Conservation (phyloP, 1,284 basidiomycete genomes). For the Heterobasidion irregulare region DNA sequence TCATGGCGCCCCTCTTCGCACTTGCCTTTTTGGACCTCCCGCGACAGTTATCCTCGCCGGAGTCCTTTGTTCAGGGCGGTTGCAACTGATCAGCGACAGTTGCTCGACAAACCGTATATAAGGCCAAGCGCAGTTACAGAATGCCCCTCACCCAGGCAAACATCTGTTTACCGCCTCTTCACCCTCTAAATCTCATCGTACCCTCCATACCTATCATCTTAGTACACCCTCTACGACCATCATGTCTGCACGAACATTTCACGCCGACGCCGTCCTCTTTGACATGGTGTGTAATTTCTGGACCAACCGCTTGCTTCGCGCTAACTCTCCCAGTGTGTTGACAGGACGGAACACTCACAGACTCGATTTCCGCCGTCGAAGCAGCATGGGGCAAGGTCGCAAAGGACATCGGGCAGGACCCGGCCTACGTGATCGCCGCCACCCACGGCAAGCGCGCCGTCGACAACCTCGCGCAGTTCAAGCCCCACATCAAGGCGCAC, state of each 20-base stretch:
- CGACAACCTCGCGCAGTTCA: conserved; percentile 37
- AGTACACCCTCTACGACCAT: too few relatives aligned
- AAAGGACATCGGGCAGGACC: conserved; percentile 59
- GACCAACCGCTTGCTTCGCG: not conserved
- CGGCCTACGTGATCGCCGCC: conserved; percentile 55
- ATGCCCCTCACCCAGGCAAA: not conserved
- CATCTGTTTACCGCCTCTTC: too few relatives aligned
- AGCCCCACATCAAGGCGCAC: conserved; percentile 35
- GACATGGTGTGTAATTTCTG: conserved; percentile 47
- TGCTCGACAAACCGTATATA: not conserved
- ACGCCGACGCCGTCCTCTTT: conserved; percentile 59
- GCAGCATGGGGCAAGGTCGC: conserved; percentile 76
- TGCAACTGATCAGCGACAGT: not conserved
- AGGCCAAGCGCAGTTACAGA: not conserved
- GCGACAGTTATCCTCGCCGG: too few relatives aligned
- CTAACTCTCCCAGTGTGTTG: conserved; percentile 6
- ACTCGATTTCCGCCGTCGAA: conserved; percentile 72
- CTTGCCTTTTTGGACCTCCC: not conserved
- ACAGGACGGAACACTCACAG: conserved; percentile 66
- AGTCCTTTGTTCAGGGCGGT: too few relatives aligned
- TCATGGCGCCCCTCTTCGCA: not conserved
- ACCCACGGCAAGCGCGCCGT: conserved; percentile 69
- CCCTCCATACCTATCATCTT: too few relatives aligned
- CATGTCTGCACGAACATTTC: not conserved
- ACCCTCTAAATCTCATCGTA: too few relatives aligned